Percentiles rank a stretch among this genome's conserved stretches.
Conservation (phyloP, 1,284 basidiomycete species). For the Microbotryum silenes-acaulis region DNA sequence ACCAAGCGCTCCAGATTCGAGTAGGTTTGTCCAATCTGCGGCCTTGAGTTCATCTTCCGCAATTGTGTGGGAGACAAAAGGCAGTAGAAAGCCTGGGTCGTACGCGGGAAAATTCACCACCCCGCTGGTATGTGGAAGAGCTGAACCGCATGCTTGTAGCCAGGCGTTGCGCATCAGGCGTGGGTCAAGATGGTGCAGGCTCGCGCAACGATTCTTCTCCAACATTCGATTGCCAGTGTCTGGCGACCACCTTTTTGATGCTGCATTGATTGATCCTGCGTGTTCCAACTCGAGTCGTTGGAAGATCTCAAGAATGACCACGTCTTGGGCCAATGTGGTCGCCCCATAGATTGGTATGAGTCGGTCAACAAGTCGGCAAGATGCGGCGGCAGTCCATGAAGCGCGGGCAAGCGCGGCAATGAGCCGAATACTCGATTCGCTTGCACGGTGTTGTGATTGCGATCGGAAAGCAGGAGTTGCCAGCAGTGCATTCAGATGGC, state of each 20-base stretch:
- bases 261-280: constrained; percentile 2
- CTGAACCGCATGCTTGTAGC: constrained; percentile 20
- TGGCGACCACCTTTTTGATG: constrained; percentile 15
- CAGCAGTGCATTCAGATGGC: constrained; percentile 28
- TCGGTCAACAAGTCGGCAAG: constrained; percentile 15
- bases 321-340: constrained; percentile 15
- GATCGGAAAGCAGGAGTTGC: constrained; percentile 16
- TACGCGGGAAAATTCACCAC: constrained; percentile 18
- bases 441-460: not conserved
- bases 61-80: constrained; percentile 11
- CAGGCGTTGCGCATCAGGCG: constrained; percentile 13
- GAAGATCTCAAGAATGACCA: constrained; percentile 20
- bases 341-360: constrained; percentile 29
- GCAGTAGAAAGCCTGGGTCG: constrained; percentile 26
- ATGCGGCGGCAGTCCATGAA: constrained; percentile 14
- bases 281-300: constrained; percentile 17
- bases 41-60: constrained; percentile 26
- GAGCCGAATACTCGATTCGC: constrained; percentile 2
- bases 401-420: constrained; percentile 15
- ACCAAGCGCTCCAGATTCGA: constrained; percentile 24
- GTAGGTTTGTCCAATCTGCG: constrained; percentile 24
- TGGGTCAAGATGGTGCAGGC: too few relatives aligned
- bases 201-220: too few relatives aligned
- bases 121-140: not conserved
- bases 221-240: constrained; percentile 1